Conservation (phyloP, 2,329 filamentous ascomycete genomes). For the Trichocomaceae sp. region DNA sequence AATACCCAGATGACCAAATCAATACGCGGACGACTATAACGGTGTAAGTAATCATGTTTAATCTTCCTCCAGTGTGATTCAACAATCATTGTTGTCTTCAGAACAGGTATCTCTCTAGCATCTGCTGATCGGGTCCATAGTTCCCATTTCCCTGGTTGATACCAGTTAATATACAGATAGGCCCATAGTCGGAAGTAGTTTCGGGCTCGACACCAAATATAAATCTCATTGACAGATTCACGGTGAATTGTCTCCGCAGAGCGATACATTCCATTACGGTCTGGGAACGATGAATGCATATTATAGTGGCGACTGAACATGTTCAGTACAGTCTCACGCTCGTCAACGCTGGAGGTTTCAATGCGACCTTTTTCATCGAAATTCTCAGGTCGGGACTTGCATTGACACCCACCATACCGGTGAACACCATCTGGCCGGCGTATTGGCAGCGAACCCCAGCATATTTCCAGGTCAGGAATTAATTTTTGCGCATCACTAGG, state of each 20-base stretch:
- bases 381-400: not conserved
- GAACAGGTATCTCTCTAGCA: not conserved
- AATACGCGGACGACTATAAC: slow-evolving; percentile 8
- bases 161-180: slow-evolving; percentile 11
- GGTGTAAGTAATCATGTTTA: slow-evolving; percentile 8
- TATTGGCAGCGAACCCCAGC: too few relatives aligned
- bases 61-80: slow-evolving; percentile 9
- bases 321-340: not conserved
- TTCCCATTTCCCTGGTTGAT: slow-evolving; percentile 6
- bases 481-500: slow-evolving; percentile 1
- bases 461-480: slow-evolving; percentile 1
- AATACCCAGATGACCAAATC: slow-evolving; percentile 5
- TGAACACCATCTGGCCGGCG: not conserved
- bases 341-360: not conserved
- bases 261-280: not conserved
- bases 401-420: not conserved
- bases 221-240: slow-evolving; percentile 8
- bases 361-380: not conserved
- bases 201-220: slow-evolving; percentile 4
- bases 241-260: slow-evolving; percentile 3
- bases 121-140: slow-evolving; percentile 5
- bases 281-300: not conserved
- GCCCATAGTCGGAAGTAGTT: slow-evolving; percentile 11
- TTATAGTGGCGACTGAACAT: slow-evolving; percentile 3
- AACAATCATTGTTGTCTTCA: slow-evolving; percentile 11